phyloP scores from a whole-genome alignment of 2,329 filamentous ascomycete genomes.

The Rosellinia necatrix region DNA sequence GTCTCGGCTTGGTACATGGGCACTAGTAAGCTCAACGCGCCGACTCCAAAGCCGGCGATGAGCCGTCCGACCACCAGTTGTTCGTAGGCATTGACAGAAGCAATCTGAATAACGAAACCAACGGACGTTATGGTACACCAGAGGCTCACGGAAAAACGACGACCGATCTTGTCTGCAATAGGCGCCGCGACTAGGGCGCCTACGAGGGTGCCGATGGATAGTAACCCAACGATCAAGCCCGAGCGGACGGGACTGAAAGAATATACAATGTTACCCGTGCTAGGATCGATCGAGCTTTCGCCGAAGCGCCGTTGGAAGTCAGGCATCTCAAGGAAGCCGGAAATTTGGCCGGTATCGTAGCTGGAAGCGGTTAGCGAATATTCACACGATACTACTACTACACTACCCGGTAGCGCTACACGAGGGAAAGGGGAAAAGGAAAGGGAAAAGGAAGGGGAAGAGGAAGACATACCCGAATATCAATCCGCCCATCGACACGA shows the following conservation, averaged over 20 bases:
- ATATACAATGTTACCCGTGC: conserved; percentile 32
- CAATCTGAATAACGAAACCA: conserved; percentile 71
- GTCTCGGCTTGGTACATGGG: conserved; percentile 79
- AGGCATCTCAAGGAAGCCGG: conserved; percentile 61
- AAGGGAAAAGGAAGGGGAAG: not conserved
- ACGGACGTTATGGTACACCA: conserved; percentile 65
- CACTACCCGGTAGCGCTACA: too few species aligned
- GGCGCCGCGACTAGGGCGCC: conserved; percentile 65
- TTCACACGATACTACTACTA: too few species aligned
- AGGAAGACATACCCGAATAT: conserved; percentile 27
- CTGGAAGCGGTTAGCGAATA: conserved; percentile 26
- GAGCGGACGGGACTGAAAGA: conserved; percentile 58
- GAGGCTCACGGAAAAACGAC: conserved; percentile 64
- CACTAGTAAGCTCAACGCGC: conserved; percentile 65
- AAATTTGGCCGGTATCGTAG: conserved; percentile 59
- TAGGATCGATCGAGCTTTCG: conserved; percentile 44
- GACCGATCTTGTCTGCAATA: conserved; percentile 67
- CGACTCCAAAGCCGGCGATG: conserved; percentile 69
- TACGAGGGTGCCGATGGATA: conserved; percentile 64
- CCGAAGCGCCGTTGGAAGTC: conserved; percentile 60
- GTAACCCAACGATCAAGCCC: conserved; percentile 62
- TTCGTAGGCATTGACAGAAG: conserved; percentile 60
- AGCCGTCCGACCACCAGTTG: conserved; percentile 69
- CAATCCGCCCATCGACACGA: conserved; percentile 29
- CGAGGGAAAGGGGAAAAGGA: too few species aligned